Base-by-base conservation (phyloP, 2,329 filamentous ascomycete genomes). In the Lizonia empirigonia region DNA sequence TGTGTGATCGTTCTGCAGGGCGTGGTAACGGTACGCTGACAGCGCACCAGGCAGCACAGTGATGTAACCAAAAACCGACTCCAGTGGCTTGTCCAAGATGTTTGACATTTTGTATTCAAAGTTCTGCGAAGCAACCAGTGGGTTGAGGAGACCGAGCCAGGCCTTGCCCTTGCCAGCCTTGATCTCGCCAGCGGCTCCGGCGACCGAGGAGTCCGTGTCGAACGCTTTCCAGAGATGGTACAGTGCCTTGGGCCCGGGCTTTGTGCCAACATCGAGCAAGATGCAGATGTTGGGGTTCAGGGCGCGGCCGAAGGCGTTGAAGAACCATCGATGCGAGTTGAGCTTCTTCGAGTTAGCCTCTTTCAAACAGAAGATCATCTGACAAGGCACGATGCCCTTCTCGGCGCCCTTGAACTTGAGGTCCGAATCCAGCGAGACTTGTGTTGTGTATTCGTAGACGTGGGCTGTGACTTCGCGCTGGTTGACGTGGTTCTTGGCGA, bases 31-130 rank as follows among this genome's bases (percentile, higher is more conserved):
- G 72, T 99, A 99, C 1, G 94, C 94, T 70, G 90, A 96, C 44
- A 99, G 82, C 0, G 94, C 94, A 74, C 94, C 95, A 0, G 94
- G 95, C 59, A 99, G 78, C 63, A 99, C 94, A 5, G 93, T 97
- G 63, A 99, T 99, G 71, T 97, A 99, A 2, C 94, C 94, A 72
- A 99, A 99, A 0, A 96, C 93, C 0, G 91, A 96, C 73, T 99
- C 94, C 2, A 99, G 79, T 0, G 94, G 94, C 74, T 99, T 99
- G 72, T 99, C 94, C 20, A 99, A 81, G 65, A 99, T 99, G 66
- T 99, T 99, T 32, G 91, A 96, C 91, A 99, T 97, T 76, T 99
- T 99, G 80, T 99, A 99, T 78, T 99, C 94, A 62, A 99, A 99
- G 72, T 99, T 99, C 67, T 99, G 94, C 36, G 91, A 96, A 0